Conservation (phyloP, 768 basidiomycete genomes). For the Panus rudis region DNA sequence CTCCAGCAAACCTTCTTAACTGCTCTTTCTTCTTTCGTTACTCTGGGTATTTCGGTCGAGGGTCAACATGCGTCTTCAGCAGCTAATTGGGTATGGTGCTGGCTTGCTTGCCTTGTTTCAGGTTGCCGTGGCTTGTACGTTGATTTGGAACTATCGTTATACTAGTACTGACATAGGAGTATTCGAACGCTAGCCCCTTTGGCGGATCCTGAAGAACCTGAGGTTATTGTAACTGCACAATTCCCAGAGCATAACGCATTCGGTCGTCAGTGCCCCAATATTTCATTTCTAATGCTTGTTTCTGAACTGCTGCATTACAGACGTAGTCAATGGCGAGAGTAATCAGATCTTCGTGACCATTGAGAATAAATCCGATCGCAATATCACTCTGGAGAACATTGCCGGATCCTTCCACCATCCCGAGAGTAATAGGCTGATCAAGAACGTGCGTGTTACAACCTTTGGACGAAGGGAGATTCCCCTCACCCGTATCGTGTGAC, state of each 20-base stretch:
- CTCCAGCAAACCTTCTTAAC: neutral
- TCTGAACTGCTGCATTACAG: conserved; percentile 29
- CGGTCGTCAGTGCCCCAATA: conserved; percentile 48
- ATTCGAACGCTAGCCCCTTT: neutral
- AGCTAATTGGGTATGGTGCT: conserved; percentile 21
- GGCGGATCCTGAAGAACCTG: conserved; percentile 38
- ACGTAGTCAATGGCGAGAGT: conserved; percentile 78
- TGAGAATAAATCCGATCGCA: conserved; percentile 71
- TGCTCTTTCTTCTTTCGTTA: neutral
- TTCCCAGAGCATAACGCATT: conserved; percentile 73
- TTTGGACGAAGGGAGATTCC: neutral
- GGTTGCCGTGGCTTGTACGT: conserved; percentile 24
- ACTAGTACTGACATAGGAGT: neutral
- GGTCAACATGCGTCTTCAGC: conserved; percentile 28
- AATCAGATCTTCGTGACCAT: conserved; percentile 59
- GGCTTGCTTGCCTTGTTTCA: conserved; percentile 23
- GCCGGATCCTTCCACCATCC: conserved; percentile 65
- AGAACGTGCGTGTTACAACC: conserved; percentile 46
- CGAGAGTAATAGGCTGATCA: conserved; percentile 54
- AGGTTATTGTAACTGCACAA: conserved; percentile 43
- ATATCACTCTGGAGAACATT: conserved; percentile 59
- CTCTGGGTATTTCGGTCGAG: conserved; percentile 1
- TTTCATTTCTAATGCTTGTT: conserved; percentile 1
- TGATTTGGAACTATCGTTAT: neutral
- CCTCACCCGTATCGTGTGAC: conserved; percentile 1